These are phyloP conservation scores for Fusarium falciforme DNA, from an alignment of 2,329 filamentous ascomycete genomes.

Conservation along the genomic window DNA sequence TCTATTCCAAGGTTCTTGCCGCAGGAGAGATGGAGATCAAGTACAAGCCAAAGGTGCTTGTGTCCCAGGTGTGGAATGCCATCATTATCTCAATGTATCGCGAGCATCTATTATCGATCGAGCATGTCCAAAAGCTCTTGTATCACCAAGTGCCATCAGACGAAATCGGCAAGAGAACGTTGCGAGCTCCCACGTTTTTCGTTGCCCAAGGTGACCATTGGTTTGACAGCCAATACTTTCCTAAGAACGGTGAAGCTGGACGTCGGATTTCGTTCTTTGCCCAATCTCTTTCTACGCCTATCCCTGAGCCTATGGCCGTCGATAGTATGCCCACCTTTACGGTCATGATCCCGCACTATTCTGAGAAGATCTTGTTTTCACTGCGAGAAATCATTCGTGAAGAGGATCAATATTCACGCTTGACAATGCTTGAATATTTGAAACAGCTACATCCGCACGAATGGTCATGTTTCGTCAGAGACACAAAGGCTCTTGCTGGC, in stretches of 20 bases:
- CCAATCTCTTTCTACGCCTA: not conserved
- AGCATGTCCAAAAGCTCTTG: not conserved
- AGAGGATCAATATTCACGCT: not conserved
- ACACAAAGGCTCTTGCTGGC: not conserved
- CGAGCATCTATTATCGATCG: not conserved
- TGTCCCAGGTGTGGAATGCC: not conserved
- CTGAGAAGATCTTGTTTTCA: not conserved
- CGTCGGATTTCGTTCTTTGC: not conserved
- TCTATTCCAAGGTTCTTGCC: not conserved
- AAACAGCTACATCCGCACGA: not conserved
- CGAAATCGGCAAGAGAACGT: not conserved
- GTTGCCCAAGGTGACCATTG: not conserved
- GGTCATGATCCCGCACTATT: not conserved
- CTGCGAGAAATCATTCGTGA: not conserved
- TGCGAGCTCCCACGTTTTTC: not conserved
- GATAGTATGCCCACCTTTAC: not conserved
- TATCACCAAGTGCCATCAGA: constrained; percentile 1
- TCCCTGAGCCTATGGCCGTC: not conserved
- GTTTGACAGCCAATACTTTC: not conserved
- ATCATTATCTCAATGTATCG: not conserved
- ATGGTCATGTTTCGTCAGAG: not conserved
- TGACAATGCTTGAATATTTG: not conserved
- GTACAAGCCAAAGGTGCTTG: not conserved
- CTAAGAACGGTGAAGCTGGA: not conserved
- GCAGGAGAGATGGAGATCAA: not conserved